phyloP scores from a whole-genome alignment of 257 asterid species.

The Lavandula angustifolia region DNA sequence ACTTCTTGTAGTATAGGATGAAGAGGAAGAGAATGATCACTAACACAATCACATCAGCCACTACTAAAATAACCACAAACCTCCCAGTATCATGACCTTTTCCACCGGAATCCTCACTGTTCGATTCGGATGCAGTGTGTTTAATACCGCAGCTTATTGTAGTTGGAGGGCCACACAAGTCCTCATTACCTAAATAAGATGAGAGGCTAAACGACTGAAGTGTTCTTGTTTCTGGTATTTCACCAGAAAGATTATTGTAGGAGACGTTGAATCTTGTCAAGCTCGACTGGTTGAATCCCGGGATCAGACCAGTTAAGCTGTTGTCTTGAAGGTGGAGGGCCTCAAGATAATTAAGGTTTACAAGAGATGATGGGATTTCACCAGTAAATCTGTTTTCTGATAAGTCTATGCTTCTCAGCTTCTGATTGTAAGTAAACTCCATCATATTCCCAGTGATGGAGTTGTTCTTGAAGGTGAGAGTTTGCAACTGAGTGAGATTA shows the following conservation, averaged over 20 bases:
- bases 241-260: conserved; percentile 55
- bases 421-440: conserved; percentile 48
- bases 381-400: conserved; percentile 57
- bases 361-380: conserved; percentile 47
- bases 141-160: conserved; percentile 14
- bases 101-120: conserved; percentile 14
- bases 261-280: conserved; percentile 57
- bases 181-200: conserved; percentile 44
- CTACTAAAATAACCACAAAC: conserved; percentile 32
- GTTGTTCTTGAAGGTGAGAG: conserved; percentile 62
- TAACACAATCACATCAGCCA: conserved; percentile 34
- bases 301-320: conserved; percentile 52
- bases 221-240: conserved; percentile 50
- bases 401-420: conserved; percentile 48
- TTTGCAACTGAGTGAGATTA: conserved; percentile 52
- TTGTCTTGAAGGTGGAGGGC: conserved; percentile 64
- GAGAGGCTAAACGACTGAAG: conserved; percentile 40
- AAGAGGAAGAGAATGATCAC: conserved; percentile 48
- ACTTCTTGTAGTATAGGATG: conserved; percentile 57
- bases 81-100: conserved; percentile 3
- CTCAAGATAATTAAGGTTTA: conserved; percentile 40
- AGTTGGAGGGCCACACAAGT: conserved; percentile 43
- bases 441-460: conserved; percentile 49
- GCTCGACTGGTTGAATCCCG: conserved; percentile 47
- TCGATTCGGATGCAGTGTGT: conserved; percentile 22